phyloP scores from a whole-genome alignment of 2,329 filamentous ascomycete species.

The Daldinia sp. region DNA sequence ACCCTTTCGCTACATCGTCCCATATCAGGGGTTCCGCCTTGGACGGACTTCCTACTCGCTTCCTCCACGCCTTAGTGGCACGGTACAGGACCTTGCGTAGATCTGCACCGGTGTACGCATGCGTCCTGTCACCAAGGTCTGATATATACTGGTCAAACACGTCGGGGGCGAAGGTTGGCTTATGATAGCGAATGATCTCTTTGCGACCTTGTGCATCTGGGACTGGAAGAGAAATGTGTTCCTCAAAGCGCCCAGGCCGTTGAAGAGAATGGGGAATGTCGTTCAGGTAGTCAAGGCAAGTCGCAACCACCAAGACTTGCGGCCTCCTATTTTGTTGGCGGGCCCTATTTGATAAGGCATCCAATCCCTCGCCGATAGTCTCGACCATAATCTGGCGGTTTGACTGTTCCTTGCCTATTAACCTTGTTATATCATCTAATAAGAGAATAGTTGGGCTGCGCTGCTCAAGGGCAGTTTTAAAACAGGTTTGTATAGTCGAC shows the following conservation, averaged over 20 bases:
- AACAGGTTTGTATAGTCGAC: conserved; percentile 72
- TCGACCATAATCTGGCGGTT: conserved; percentile 64
- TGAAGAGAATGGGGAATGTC: conserved; percentile 79
- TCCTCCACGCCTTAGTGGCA: conserved; percentile 54
- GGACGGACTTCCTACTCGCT: conserved; percentile 38
- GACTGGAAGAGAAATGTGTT: conserved; percentile 79
- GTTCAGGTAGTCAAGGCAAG: conserved; percentile 76
- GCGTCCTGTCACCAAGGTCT: conserved; percentile 78
- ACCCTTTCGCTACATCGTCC: conserved; percentile 73
- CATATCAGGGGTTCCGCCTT: conserved; percentile 45
- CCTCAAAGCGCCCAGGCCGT: conserved; percentile 71
- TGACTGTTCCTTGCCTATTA: conserved; percentile 72
- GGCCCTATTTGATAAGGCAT: conserved; percentile 61
- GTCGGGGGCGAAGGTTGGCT: conserved; percentile 60
- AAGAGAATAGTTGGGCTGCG: conserved; percentile 80
- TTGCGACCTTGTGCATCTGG: conserved; percentile 78
- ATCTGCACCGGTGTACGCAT: conserved; percentile 88
- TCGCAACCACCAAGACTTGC: conserved; percentile 78
- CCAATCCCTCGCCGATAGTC: conserved; percentile 66
- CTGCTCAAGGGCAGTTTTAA: conserved; percentile 74
- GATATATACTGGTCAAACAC: conserved; percentile 66
- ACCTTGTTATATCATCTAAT: conserved; percentile 80
- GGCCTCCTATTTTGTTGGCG: conserved; percentile 56
- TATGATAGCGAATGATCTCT: conserved; percentile 77
- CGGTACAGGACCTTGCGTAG: conserved; percentile 72